Evolutionary conservation across 2,329 filamentous ascomycete genomes (phyloP).

Genomic region (Claviceps sp.): DNA sequence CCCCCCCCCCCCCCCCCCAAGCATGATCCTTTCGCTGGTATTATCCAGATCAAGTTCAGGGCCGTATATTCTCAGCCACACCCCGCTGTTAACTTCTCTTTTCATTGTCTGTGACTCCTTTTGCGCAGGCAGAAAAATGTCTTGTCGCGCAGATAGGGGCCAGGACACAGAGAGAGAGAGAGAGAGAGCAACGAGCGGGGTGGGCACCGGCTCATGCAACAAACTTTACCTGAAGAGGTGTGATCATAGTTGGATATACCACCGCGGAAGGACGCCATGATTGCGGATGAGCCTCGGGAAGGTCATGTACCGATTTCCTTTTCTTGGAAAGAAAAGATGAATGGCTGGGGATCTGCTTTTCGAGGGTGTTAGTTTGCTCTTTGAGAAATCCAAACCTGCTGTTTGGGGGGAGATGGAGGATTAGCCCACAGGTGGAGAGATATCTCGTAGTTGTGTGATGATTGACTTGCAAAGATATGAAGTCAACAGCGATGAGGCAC

Average conservation of each 20-base stretch:
- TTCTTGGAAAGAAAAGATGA: background rate
- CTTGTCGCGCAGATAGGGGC: background rate
- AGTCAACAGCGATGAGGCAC: background rate
- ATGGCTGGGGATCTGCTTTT: background rate
- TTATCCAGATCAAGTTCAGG: slow-evolving; percentile 95
- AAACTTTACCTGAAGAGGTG: slow-evolving; percentile 28
- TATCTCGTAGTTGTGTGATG: background rate
- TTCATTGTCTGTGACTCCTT: background rate
- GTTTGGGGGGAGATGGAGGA: background rate
- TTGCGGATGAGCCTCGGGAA: slow-evolving; percentile 10
- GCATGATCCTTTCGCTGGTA: slow-evolving; percentile 99
- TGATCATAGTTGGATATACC: slow-evolving; percentile 24
- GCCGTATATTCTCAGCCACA: slow-evolving; percentile 77
- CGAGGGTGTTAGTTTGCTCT: no score
- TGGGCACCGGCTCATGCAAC: slow-evolving; percentile 52
- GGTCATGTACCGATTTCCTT: slow-evolving; percentile 14
- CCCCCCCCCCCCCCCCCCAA: no score
- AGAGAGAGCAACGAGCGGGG: slow-evolving; percentile 7
- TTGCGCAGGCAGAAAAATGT: background rate
- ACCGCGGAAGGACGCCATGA: slow-evolving; percentile 23
- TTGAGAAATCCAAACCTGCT: no score
- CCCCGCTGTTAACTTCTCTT: slow-evolving; percentile 7
- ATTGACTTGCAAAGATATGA: background rate
- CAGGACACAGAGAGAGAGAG: no score
- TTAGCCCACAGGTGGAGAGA: background rate